Conservation (phyloP, 768 basidiomycete species). For the Ramaria rubella region DNA sequence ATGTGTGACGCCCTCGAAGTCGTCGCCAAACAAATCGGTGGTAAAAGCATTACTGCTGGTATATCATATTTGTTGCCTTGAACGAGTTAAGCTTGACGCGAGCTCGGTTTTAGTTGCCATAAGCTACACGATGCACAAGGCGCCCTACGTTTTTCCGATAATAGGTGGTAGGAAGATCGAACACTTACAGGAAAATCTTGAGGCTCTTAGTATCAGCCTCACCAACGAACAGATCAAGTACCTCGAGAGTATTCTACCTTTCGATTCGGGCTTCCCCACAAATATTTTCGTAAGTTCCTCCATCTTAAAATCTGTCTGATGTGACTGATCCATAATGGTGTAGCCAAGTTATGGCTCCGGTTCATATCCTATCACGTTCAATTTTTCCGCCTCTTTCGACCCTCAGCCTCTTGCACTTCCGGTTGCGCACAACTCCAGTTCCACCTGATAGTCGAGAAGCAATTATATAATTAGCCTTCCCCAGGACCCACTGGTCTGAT, state of each 20-base stretch:
- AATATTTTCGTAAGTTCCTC: conserved; percentile 26
- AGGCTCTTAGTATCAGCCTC: conserved; percentile 43
- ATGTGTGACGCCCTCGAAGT: conserved; percentile 41
- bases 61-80: conserved; percentile 20
- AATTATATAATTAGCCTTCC: no score
- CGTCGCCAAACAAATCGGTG: conserved; percentile 44
- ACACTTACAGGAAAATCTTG: conserved; percentile 44
- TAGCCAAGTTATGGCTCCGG: not conserved
- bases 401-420: not conserved
- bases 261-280: conserved; percentile 42
- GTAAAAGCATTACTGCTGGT: conserved; percentile 37
- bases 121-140: conserved; percentile 49
- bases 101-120: conserved; percentile 36
- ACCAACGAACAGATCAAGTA: conserved; percentile 38
- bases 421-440: no score
- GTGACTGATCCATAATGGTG: not conserved
- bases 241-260: conserved; percentile 37
- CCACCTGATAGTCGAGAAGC: no score
- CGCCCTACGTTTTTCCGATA: conserved; percentile 46
- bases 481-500: no score
- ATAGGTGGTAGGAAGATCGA: conserved; percentile 48
- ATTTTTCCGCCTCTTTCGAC: not conserved
- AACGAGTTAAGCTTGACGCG: not conserved
- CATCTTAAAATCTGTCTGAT: not conserved
- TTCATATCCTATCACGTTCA: not conserved